These are phyloP conservation scores for Pleurozium schreberi DNA, from an alignment of 225 moss, liverwort and hornwort genomes.

Conservation along the genomic window DNA sequence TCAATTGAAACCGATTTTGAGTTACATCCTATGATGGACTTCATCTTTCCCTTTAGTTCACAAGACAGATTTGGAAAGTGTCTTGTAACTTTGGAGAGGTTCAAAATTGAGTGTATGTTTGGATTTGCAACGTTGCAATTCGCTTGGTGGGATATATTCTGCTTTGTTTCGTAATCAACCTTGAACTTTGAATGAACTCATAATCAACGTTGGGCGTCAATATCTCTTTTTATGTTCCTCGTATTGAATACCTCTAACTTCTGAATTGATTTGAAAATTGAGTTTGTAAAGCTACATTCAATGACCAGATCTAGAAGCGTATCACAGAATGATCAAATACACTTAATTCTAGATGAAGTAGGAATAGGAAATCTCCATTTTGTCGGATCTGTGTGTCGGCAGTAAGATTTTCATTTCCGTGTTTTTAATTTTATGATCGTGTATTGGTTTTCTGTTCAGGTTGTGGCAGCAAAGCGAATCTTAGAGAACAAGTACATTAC, in stretches of 20 bases:
- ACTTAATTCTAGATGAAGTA: not conserved
- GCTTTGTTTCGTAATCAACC: too few relatives aligned
- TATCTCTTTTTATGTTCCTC: not conserved
- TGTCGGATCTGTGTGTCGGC: not conserved
- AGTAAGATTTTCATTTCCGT: not conserved
- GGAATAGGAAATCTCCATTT: not conserved
- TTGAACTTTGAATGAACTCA: too few relatives aligned
- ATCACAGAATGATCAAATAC: not conserved
- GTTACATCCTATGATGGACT: too few relatives aligned
- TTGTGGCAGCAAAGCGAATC: conserved; percentile 37
- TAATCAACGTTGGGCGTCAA: too few relatives aligned
- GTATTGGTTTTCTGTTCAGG: conserved; percentile 1
- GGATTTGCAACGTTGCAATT: too few relatives aligned
- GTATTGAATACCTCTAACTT: not conserved
- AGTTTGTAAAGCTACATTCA: not conserved
- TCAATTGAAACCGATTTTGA: too few relatives aligned
- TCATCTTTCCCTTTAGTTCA: too few relatives aligned
- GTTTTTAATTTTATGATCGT: too few relatives aligned
- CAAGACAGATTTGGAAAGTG: too few relatives aligned
- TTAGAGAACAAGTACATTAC: conserved; percentile 39
- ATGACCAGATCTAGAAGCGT: not conserved
- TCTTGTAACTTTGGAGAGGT: too few relatives aligned
- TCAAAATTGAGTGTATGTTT: too few relatives aligned
- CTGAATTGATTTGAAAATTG: not conserved
- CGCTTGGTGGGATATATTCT: too few relatives aligned